Percentiles rank a stretch among this genome's conserved stretches.
These are phyloP conservation scores for Rhodotorula sp. DNA, from an alignment of 1,284 basidiomycete genomes.

Conservation along the genomic window DNA sequence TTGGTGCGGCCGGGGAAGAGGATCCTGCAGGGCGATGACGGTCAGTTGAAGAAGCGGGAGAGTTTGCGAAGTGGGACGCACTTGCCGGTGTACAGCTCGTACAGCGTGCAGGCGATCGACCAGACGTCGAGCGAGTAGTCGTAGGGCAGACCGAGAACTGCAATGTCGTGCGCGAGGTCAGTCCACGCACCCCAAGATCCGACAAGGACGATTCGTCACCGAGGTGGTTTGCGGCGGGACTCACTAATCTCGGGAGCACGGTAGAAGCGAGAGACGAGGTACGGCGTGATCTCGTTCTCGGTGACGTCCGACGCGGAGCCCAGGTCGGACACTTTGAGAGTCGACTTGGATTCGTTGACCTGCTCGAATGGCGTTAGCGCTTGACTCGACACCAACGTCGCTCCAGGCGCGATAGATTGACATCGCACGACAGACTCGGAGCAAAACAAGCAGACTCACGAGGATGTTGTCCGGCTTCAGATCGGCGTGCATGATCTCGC, in stretches of 20 bases:
- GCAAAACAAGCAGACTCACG: conserved; percentile 54
- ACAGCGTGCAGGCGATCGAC: conserved; percentile 97
- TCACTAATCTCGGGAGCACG: conserved; percentile 97
- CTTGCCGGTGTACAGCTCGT: conserved; percentile 96
- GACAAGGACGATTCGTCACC: not conserved
- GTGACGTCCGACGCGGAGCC: conserved; percentile 91
- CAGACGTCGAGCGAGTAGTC: conserved; percentile 93
- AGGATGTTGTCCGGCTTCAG: conserved; percentile 96
- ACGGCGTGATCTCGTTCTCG: conserved; percentile 96
- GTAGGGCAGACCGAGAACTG: conserved; percentile 91
- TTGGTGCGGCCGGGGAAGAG: conserved; percentile 95
- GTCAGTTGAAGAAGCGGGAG: not conserved
- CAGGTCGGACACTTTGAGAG: conserved; percentile 92
- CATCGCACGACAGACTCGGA: too few relatives aligned
- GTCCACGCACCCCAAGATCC: not conserved
- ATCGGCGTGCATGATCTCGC: conserved; percentile 94
- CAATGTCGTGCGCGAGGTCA: conserved; percentile 7
- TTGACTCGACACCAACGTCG: too few relatives aligned
- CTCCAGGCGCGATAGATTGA: too few relatives aligned
- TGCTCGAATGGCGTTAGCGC: too few relatives aligned
- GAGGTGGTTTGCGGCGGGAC: conserved; percentile 45
- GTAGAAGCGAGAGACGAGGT: conserved; percentile 96
- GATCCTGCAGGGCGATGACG: conserved; percentile 54
- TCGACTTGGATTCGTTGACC: conserved; percentile 93
- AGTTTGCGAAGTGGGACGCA: conserved; percentile 1